These are phyloP conservation scores for Diaporthe ilicicola DNA, from an alignment of 2,329 filamentous ascomycete genomes.

Conservation along the genomic window DNA sequence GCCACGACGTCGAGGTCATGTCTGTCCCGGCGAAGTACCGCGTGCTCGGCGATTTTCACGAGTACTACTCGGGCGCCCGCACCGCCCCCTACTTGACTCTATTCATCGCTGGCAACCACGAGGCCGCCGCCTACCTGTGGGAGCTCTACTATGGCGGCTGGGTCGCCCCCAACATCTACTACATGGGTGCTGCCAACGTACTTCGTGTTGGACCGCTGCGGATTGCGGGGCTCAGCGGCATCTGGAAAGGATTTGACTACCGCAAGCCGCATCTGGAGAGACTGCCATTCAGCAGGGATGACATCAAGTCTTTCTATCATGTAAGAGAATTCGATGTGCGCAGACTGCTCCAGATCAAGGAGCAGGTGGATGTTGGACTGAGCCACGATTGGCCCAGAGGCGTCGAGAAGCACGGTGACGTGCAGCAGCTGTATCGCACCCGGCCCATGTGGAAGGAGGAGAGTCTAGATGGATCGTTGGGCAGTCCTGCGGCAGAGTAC, in stretches of 20 bases:
- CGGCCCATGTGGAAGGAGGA: slow-evolving; percentile 83
- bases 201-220: slow-evolving; percentile 83
- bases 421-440: slow-evolving; percentile 70
- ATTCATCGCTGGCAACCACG: slow-evolving; percentile 95
- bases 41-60: slow-evolving; percentile 87
- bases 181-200: slow-evolving; percentile 92
- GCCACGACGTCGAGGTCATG: slow-evolving; percentile 86
- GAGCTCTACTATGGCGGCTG: slow-evolving; percentile 97
- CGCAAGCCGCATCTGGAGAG: slow-evolving; percentile 84
- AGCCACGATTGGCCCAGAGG: slow-evolving; percentile 96
- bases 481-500: slow-evolving; percentile 80
- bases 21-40: slow-evolving; percentile 90
- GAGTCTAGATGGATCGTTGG: slow-evolving; percentile 77
- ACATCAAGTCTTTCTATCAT: slow-evolving; percentile 87
- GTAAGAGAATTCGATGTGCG: slow-evolving; percentile 89
- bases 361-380: slow-evolving; percentile 88
- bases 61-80: slow-evolving; percentile 85
- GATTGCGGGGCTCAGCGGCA: slow-evolving; percentile 90
- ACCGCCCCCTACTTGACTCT: slow-evolving; percentile 88
- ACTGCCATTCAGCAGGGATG: slow-evolving; percentile 80
- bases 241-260: slow-evolving; percentile 94
- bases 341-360: slow-evolving; percentile 84
- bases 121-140: slow-evolving; percentile 88
- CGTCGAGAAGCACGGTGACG: slow-evolving; percentile 82
- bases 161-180: slow-evolving; percentile 97